These are phyloP conservation scores for Suillus luteus DNA, from an alignment of 768 basidiomycete species.

Conservation along the genomic window DNA sequence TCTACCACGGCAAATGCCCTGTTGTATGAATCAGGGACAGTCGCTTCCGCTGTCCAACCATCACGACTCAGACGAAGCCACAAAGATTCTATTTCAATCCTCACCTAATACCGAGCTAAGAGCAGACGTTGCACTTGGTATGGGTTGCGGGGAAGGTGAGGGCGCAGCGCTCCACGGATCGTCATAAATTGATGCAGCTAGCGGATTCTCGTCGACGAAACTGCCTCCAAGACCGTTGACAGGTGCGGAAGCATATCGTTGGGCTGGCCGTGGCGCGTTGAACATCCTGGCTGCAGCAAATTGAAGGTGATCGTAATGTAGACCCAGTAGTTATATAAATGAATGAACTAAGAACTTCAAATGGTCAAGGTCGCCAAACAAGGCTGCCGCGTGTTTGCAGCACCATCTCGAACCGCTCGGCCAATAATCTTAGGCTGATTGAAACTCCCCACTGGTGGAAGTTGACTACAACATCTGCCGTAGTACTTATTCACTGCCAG, in stretches of 20 bases:
- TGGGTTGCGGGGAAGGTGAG: conserved; percentile 66
- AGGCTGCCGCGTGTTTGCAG: conserved; percentile 15
- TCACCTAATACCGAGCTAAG: conserved; percentile 74
- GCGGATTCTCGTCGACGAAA: conserved; percentile 77
- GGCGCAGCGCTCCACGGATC: conserved; percentile 82
- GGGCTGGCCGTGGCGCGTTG: conserved; percentile 77
- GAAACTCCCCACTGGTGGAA: not conserved
- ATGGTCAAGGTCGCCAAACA: conserved; percentile 16
- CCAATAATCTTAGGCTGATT: not conserved
- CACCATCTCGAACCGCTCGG: not conserved
- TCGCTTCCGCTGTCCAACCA: conserved; percentile 63
- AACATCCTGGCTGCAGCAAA: conserved; percentile 57
- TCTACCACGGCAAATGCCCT: conserved; percentile 75
- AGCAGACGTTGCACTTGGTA: conserved; percentile 50
- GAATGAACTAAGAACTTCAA: not conserved
- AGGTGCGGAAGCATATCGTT: conserved; percentile 61
- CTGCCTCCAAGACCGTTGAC: conserved; percentile 65
- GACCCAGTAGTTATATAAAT: not conserved
- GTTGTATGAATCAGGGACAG: conserved; percentile 77
- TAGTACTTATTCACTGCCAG: not conserved
- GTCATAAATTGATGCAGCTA: conserved; percentile 73
- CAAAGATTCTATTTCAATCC: not conserved
- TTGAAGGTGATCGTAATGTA: not conserved
- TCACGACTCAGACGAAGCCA: conserved; percentile 14
- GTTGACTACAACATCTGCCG: not conserved